Evolutionary conservation across 768 basidiomycete species (phyloP).

Genomic region (Trametes punicea): DNA sequence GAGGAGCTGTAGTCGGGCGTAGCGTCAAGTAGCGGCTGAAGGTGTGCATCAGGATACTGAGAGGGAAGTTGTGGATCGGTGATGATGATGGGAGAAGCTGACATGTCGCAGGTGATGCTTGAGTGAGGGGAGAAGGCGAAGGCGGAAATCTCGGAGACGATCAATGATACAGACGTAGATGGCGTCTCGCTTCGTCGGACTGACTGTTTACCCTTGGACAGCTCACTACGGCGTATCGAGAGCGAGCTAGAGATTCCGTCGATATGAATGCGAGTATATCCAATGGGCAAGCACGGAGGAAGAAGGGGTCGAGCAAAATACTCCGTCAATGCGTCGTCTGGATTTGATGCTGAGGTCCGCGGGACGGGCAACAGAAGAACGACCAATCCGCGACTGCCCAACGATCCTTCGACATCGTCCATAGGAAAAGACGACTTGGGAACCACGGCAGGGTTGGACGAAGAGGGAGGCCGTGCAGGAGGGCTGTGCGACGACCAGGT

Average conservation of each 20-base stretch:
- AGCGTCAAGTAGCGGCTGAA: constrained; percentile 34
- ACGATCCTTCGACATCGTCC: constrained; percentile 32
- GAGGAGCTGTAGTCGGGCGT: not conserved
- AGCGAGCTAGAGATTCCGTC: constrained; percentile 25
- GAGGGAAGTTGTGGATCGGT: constrained; percentile 63
- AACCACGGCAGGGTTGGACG: not conserved
- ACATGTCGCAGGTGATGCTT: constrained; percentile 21
- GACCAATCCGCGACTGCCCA: constrained; percentile 44
- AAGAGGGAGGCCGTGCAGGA: not conserved
- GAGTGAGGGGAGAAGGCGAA: constrained; percentile 43
- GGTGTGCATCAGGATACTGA: constrained; percentile 50
- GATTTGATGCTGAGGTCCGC: constrained; percentile 12
- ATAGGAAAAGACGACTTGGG: constrained; percentile 13
- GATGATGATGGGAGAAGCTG: constrained; percentile 66
- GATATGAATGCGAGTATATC: constrained; percentile 48
- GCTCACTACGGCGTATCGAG: constrained; percentile 10
- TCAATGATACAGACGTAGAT: constrained; percentile 8
- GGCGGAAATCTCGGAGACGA: constrained; percentile 48
- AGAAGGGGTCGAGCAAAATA: constrained; percentile 62
- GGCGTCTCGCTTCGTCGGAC: not conserved
- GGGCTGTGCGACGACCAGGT: constrained; percentile 22
- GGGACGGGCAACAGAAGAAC: constrained; percentile 44
- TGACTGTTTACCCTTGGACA: not conserved
- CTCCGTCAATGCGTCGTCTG: constrained; percentile 24
- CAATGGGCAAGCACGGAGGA: constrained; percentile 46